phyloP scores from a whole-genome alignment of 371 early-diverging fungal species.

The Conidiobolus incongruus region DNA sequence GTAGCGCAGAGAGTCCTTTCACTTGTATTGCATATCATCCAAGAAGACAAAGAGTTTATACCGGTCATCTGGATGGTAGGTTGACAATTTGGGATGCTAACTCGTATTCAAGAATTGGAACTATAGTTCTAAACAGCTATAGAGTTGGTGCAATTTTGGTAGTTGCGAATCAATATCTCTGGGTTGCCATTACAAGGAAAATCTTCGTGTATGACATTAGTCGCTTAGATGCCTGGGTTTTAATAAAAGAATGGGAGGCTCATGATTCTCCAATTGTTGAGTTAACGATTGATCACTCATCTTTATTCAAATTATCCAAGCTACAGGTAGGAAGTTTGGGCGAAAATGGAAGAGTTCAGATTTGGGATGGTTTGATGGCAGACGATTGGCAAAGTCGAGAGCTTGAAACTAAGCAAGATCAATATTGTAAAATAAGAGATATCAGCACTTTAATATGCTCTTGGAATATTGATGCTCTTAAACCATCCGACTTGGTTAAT shows the following conservation, averaged over 20 bases:
- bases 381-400: slow-evolving; percentile 34
- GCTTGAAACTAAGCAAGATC: slow-evolving; percentile 11
- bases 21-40: slow-evolving; percentile 26
- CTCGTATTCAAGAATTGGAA: slow-evolving; percentile 15
- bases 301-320: slow-evolving; percentile 12
- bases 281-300: slow-evolving; percentile 11
- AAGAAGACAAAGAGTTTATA: slow-evolving; percentile 23
- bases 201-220: slow-evolving; percentile 46
- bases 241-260: slow-evolving; percentile 48
- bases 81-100: slow-evolving; percentile 43
- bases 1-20: slow-evolving; percentile 26
- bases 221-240: slow-evolving; percentile 20
- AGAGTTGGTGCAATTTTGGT: slow-evolving; percentile 34
- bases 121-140: slow-evolving; percentile 34
- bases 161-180: slow-evolving; percentile 35
- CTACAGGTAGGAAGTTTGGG: slow-evolving; percentile 31
- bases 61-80: slow-evolving; percentile 63
- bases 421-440: slow-evolving; percentile 31
- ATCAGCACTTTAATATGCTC: slow-evolving; percentile 40
- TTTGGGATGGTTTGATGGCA: slow-evolving; percentile 51
- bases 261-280: slow-evolving; percentile 26
- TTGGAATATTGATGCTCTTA: slow-evolving; percentile 61
- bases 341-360: slow-evolving; percentile 28
- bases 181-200: slow-evolving; percentile 62
- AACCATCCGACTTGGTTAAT: slow-evolving; percentile 22